Percentiles rank a stretch among this genome's conserved stretches.
phyloP scores from a whole-genome alignment of 306 rosid genomes.

The Ammopiptanthus mongolicus region DNA sequence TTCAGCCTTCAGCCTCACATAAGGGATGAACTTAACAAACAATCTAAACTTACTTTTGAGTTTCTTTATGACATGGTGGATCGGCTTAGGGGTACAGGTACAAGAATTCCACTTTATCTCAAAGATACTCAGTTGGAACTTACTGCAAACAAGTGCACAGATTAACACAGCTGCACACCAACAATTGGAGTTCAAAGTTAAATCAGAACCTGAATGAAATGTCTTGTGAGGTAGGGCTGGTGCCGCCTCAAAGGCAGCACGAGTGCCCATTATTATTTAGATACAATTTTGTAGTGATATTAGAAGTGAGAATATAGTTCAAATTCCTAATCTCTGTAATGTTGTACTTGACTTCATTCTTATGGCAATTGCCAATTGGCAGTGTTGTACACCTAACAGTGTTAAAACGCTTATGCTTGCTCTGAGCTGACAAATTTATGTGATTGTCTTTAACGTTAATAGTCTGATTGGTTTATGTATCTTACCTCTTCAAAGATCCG shows the following conservation, averaged over 20 bases:
- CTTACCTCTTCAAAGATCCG: background rate
- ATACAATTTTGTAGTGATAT: conserved; percentile 27
- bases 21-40: conserved; percentile 82
- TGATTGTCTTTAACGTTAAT: background rate
- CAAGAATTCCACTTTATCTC: conserved; percentile 68
- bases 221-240: background rate
- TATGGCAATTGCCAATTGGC: conserved; percentile 23
- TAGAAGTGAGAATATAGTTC: conserved; percentile 12
- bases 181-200: conserved; percentile 19
- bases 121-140: conserved; percentile 22
- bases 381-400: conserved; percentile 15
- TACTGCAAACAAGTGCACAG: conserved; percentile 13
- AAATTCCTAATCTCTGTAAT: background rate
- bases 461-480: background rate
- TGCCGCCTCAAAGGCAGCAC: background rate
- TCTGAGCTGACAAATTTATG: conserved; percentile 1
- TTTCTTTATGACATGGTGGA: conserved; percentile 74
- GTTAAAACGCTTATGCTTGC: conserved; percentile 4
- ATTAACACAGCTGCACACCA: background rate
- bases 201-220: background rate
- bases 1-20: conserved; percentile 85
- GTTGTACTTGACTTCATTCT: conserved; percentile 34
- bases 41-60: conserved; percentile 70
- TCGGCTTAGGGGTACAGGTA: conserved; percentile 64
- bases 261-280: background rate